Base-by-base conservation (phyloP, 2,329 filamentous ascomycete species). In the Phialophora tarda region DNA sequence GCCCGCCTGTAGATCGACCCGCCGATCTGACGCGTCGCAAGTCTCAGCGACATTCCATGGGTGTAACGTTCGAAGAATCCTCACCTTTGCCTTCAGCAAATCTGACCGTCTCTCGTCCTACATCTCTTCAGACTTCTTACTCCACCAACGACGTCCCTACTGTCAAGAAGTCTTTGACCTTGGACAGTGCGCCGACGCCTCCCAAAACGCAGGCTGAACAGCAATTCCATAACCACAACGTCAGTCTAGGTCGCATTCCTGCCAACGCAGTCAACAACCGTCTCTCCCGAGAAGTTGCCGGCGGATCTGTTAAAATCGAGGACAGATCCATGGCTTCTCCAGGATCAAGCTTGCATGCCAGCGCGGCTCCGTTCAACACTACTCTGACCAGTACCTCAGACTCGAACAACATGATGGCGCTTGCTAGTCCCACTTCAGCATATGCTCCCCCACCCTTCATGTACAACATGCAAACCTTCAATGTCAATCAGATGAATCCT, bases 121-220 rank as follows among this genome's bases (percentile, higher is more conserved):
- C 72, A 4, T 76, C 78, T 10, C 65, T 97, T 65, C 91, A 93
- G 78, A 89, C 91, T 53, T 97, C 94, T 0, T 97, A 91, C 81
- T 97, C 95, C 10, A 88, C 92, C 62, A 95, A 91, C 77, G 93
- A 98, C 74, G 84, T 97, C 23, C 91, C 93, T 4, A 96, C 93
- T 7, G 83, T 93, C 74, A 96, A 95, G 85, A 89, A 84, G 71
- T 82, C 85, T 62, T 84, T 85, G 62, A 83, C 80, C 56, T 78
- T 82, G 58, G 80, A 84, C 56, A 74, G 74, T 24, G 73, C 78
- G 32, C 55, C 66, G 4, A 81, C 78, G 12, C 74, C 80, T 11
- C 79, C 81, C 60, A 91, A 91, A 75, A 88, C 82, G 4, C 84
- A 87, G 69, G 82, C 84, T 59, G 84, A 88, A 74, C 83, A 85